phyloP scores from a whole-genome alignment of 106 monocot genomes.

The Vanilla planifolia region DNA sequence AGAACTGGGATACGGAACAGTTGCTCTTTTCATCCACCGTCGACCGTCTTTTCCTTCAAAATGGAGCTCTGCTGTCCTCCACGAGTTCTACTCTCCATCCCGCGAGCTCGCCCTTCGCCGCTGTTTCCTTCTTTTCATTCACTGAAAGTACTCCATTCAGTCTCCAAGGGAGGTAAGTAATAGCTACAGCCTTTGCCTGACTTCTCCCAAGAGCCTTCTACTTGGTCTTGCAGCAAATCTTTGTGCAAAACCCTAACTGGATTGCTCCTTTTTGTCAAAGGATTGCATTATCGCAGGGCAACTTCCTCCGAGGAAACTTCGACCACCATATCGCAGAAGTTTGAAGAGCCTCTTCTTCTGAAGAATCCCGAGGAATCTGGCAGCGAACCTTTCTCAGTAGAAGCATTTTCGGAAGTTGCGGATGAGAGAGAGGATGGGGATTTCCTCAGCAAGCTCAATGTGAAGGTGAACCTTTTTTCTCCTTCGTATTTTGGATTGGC shows the following conservation, averaged over 20 bases:
- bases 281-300: background rate
- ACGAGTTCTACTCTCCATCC: background rate
- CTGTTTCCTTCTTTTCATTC: background rate
- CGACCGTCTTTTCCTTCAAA: background rate
- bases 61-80: background rate
- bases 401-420: background rate
- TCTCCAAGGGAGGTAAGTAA: background rate
- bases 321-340: slow-evolving; percentile 2
- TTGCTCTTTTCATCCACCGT: too few species aligned
- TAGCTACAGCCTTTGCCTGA: background rate
- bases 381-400: background rate
- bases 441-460: slow-evolving; percentile 1
- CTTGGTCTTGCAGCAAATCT: background rate
- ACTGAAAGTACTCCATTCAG: background rate
- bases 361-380: background rate
- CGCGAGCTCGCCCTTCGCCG: background rate
- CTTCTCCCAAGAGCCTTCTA: background rate
- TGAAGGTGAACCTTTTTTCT: background rate
- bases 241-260: background rate
- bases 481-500: background rate
- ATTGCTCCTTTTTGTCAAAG: background rate
- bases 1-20: too few species aligned
- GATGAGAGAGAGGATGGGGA: background rate
- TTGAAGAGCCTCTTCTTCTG: background rate
- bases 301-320: slow-evolving; percentile 1